These are phyloP conservation scores for Elongisporangium undulatum DNA, from an alignment of 352 stramenopile genomes.

Conservation along the genomic window DNA sequence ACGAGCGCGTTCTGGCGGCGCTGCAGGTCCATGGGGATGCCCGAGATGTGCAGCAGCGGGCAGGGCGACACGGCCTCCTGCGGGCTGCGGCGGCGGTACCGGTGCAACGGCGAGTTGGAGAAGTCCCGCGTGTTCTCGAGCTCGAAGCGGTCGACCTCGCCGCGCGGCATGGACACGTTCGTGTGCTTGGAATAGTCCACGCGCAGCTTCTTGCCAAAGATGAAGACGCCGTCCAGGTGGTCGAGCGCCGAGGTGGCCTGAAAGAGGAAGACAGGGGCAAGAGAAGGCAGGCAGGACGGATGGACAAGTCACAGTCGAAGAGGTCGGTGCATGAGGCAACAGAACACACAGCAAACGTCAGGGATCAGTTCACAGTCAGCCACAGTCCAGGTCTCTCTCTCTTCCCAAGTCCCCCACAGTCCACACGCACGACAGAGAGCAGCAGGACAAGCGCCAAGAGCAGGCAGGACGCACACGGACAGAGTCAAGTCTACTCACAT, in stretches of 20 bases:
- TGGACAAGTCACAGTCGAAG: not conserved
- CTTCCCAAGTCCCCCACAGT: not conserved
- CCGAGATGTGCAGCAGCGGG: slow-evolving; percentile 66
- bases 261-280: slow-evolving; percentile 1
- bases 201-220: slow-evolving; percentile 78
- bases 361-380: not conserved
- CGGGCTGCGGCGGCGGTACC: slow-evolving; percentile 63
- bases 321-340: not conserved
- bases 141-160: slow-evolving; percentile 76
- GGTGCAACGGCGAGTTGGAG: slow-evolving; percentile 65
- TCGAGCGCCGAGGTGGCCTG: slow-evolving; percentile 75
- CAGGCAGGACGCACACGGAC: not conserved
- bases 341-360: not conserved
- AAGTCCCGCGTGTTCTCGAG: slow-evolving; percentile 82
- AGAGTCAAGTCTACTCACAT: slow-evolving; percentile 33
- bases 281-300: not conserved
- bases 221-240: slow-evolving; percentile 62
- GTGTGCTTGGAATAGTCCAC: slow-evolving; percentile 84
- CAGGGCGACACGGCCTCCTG: slow-evolving; percentile 60
- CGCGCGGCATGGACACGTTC: slow-evolving; percentile 75
- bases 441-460: not conserved
- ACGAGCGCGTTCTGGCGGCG: slow-evolving; percentile 51
- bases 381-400: slow-evolving; percentile 10
- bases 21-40: slow-evolving; percentile 68
- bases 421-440: not conserved